Evolutionary conservation across 2,329 filamentous ascomycete genomes (phyloP).

Genomic region (Trichoderma atrobrunneum): DNA sequence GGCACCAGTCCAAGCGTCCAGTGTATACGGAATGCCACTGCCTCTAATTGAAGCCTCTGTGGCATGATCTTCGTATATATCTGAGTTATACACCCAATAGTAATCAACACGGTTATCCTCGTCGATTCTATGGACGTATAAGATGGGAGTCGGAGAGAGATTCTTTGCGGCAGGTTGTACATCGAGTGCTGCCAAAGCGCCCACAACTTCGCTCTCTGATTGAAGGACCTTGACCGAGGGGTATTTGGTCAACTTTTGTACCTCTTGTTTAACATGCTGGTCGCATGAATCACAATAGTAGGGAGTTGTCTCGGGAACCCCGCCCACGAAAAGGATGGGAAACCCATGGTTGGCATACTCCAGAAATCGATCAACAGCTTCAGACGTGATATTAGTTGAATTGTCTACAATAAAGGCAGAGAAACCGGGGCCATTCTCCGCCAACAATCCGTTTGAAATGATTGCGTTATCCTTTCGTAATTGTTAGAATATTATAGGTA

Average conservation of each 20-base stretch:
- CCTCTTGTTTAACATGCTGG: neutral
- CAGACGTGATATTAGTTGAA: conserved; percentile 1
- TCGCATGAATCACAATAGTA: conserved; percentile 8
- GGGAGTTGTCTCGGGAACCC: neutral
- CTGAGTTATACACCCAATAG: conserved; percentile 5
- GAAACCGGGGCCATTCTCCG: conserved; percentile 1
- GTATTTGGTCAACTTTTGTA: neutral
- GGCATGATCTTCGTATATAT: neutral
- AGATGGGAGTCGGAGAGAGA: neutral
- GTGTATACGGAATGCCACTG: neutral
- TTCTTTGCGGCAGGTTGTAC: neutral
- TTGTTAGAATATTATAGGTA: neutral
- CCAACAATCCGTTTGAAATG: neutral
- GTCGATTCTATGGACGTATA: conserved; percentile 5
- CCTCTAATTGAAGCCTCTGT: neutral
- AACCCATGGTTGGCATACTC: neutral
- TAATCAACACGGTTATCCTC: neutral
- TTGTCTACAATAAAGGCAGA: conserved; percentile 4
- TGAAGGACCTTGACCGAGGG: neutral
- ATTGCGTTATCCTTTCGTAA: neutral
- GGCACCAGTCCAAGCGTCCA: neutral
- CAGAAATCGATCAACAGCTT: neutral
- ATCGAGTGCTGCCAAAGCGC: neutral
- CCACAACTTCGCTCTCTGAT: neutral
- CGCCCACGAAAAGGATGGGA: neutral